Evolutionary conservation across 2,329 filamentous ascomycete species (phyloP).

Genomic region (Biscogniauxia mediterranea): DNA sequence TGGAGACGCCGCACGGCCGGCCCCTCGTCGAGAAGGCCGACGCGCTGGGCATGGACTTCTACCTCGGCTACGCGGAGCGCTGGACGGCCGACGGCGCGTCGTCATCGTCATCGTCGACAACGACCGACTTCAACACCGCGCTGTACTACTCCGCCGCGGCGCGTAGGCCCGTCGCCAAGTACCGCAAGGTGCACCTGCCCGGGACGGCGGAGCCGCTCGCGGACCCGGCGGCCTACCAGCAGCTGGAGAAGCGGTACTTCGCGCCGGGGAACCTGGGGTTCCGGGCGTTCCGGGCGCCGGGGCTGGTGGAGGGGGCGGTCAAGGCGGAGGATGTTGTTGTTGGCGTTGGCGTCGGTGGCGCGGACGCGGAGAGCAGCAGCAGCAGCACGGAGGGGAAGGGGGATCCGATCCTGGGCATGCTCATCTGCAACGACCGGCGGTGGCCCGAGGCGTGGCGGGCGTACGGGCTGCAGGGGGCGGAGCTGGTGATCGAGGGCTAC

Average conservation of each 20-base stretch:
- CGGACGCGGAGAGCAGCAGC: too few species aligned
- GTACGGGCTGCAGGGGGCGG: conserved; percentile 44
- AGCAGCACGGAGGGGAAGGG: conserved; percentile 33
- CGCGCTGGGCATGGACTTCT: conserved; percentile 48
- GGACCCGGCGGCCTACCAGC: conserved; percentile 47
- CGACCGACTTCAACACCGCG: conserved; percentile 47
- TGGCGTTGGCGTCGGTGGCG: conserved; percentile 10
- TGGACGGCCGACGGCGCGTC: conserved; percentile 36
- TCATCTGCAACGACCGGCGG: conserved; percentile 55
- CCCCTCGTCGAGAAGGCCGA: conserved; percentile 48
- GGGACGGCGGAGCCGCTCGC: conserved; percentile 51
- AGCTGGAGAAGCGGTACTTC: conserved; percentile 57
- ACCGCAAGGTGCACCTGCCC: conserved; percentile 55
- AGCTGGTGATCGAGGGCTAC: conserved; percentile 40
- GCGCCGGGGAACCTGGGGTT: conserved; percentile 52
- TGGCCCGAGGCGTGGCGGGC: conserved; percentile 54
- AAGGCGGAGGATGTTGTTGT: conserved; percentile 32
- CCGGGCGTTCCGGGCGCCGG: conserved; percentile 50
- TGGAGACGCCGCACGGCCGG: conserved; percentile 42
- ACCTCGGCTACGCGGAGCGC: conserved; percentile 52
- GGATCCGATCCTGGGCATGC: conserved; percentile 53
- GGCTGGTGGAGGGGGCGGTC: conserved; percentile 37
- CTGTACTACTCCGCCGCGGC: conserved; percentile 49
- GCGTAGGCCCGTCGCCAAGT: conserved; percentile 46
- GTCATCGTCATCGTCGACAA: too few species aligned